Evolutionary conservation across 1,284 basidiomycete genomes (phyloP), one percentile per base, ranked within the genome.

Genomic region (Ganoderma resinaceum): DNA sequence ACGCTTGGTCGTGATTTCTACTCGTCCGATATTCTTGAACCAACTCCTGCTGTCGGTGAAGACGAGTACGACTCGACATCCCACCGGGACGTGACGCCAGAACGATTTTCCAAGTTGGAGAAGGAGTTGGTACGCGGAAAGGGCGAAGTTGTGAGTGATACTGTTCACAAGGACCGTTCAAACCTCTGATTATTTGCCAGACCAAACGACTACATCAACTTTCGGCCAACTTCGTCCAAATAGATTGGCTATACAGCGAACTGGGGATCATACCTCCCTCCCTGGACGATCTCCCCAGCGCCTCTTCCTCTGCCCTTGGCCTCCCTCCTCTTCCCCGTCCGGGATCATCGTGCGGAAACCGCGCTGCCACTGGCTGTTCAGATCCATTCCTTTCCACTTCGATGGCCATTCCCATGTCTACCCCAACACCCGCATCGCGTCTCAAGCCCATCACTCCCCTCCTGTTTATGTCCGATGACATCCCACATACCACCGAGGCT

Each of bases 111-210:
- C 43, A 89, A 84, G 73, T 81, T 96, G 2, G 93, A 95, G 82
- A 91, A 92, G 76, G 93, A 95, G 76, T 84, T 95, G 23, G 88
- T 91, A 3, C 84, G 91, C 64, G 94, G 92, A 20, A 94, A 95
- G 78, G 85, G 85, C 18, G 94, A 95, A 85, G 85, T 94, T 55
- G 92, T 94, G 74, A 77, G 92, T 84, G 8, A 6, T 0, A 12
- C 16, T 23, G 2, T 12, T 18, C 16, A 26, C 43, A 23, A 8
- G 23, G 16, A 35, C 35, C 61, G 23, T 33, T 43, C 35, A 61
- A 26, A 6, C 38, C 38, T 72, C 58, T 60, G n/a, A 60, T 12
- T 42, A 14, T n/a, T 60, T 23, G 16, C 23, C 16, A 94, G 93
- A 80, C 83, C 43, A 92, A 91, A 77, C 89, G 94, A 42, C 82